phyloP scores from a whole-genome alignment of 208 protist genomes.

The Crithidia thermophila region DNA sequence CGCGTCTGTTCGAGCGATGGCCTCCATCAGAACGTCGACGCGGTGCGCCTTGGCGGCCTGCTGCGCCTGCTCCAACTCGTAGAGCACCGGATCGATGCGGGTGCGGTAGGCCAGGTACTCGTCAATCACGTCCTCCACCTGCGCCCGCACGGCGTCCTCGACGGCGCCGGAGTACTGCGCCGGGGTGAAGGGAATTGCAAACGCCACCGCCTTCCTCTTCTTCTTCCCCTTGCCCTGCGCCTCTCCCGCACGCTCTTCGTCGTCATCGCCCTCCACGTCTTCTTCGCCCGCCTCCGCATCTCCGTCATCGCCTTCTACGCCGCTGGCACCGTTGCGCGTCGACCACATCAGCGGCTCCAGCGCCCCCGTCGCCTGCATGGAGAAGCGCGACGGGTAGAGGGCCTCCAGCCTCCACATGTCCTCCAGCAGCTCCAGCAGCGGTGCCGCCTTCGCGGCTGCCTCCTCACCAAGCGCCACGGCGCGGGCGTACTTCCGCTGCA shows the following conservation, averaged over 20 bases:
- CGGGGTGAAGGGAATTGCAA: constrained; percentile 60
- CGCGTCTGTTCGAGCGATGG: constrained; percentile 40
- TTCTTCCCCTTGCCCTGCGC: not conserved
- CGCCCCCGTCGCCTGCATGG: constrained; percentile 42
- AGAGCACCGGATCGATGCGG: constrained; percentile 74
- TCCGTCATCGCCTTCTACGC: not conserved
- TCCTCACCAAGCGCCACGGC: constrained; percentile 33
- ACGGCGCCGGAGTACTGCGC: constrained; percentile 60
- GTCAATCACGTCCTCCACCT: constrained; percentile 71
- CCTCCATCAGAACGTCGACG: constrained; percentile 55
- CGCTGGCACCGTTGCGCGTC: constrained; percentile 2
- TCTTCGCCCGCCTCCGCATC: not conserved
- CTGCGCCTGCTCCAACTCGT: constrained; percentile 51
- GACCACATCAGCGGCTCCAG: constrained; percentile 18
- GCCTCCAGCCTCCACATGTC: constrained; percentile 71
- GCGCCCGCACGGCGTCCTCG: constrained; percentile 64
- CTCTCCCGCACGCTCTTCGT: too few species aligned
- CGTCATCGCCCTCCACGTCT: too few species aligned
- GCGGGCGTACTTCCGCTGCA: constrained; percentile 55
- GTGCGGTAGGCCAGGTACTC: constrained; percentile 73
- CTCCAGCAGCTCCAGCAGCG: constrained; percentile 47
- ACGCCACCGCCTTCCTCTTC: constrained; percentile 16
- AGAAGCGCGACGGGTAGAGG: constrained; percentile 68
- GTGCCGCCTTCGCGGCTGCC: constrained; percentile 20
- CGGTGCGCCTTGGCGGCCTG: constrained; percentile 41